A percentile compares a stretch with the other conserved stretches of the same genome.
Evolutionary conservation across 2,329 filamentous ascomycete species (phyloP).

Genomic region (Chaetomium sp.): DNA sequence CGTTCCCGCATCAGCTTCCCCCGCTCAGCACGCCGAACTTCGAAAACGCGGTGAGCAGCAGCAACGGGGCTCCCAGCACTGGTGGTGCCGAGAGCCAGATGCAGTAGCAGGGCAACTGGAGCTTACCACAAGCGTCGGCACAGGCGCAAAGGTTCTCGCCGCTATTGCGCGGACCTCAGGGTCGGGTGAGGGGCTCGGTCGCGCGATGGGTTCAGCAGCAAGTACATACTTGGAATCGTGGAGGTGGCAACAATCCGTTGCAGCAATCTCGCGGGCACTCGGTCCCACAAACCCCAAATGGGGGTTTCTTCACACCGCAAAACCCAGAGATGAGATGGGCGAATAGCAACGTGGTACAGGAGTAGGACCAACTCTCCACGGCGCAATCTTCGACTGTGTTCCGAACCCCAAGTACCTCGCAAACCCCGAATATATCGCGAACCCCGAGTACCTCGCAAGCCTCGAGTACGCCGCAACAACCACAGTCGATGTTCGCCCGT

Average conservation of each 20-base stretch:
- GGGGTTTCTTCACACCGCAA: background rate
- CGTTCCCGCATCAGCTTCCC: slow-evolving; percentile 26
- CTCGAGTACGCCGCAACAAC: background rate
- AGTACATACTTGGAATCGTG: background rate
- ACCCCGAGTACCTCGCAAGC: background rate
- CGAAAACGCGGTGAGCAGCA: background rate
- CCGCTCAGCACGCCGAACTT: slow-evolving; percentile 12
- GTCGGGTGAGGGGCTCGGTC: background rate
- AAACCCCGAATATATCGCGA: background rate
- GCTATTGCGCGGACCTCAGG: background rate
- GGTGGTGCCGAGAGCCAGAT: slow-evolving; percentile 13
- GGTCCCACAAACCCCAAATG: background rate
- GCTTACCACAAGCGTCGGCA: background rate
- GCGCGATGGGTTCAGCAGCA: background rate
- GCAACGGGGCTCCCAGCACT: background rate
- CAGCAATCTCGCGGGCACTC: background rate
- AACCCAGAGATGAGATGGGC: background rate
- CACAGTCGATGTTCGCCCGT: background rate
- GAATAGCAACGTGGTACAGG: background rate
- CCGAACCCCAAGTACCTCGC: background rate
- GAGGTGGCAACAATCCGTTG: background rate
- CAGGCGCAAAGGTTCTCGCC: background rate
- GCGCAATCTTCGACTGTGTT: background rate
- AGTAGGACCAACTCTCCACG: background rate
- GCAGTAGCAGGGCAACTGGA: slow-evolving; percentile 21